These are phyloP conservation scores for Phanerochaete sordida DNA, from an alignment of 768 basidiomycete genomes.

Conservation along the genomic window DNA sequence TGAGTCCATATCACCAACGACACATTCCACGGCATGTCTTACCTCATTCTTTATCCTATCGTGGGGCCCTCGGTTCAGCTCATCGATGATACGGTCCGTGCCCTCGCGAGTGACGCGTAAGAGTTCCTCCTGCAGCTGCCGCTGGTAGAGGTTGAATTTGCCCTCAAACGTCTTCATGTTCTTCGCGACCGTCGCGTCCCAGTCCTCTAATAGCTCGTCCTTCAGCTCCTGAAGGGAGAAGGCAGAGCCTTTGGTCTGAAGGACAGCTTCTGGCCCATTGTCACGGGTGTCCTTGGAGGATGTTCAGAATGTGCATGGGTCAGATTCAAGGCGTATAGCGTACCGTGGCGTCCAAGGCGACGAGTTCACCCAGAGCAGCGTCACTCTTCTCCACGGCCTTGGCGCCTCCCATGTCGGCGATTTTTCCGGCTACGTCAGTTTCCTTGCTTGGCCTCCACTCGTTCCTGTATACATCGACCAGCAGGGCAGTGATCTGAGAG, in stretches of 20 bases:
- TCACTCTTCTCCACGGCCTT: slow-evolving; percentile 16
- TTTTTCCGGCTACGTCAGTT: neutral
- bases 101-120: slow-evolving; percentile 14
- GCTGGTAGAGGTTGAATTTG: slow-evolving; percentile 19
- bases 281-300: neutral
- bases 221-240: slow-evolving; percentile 22
- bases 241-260: slow-evolving; percentile 7
- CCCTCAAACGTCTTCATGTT: slow-evolving; percentile 17
- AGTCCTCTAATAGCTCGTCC: slow-evolving; percentile 21
- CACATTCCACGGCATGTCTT: neutral
- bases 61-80: slow-evolving; percentile 22
- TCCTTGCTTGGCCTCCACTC: slow-evolving; percentile 14
- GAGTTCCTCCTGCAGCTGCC: slow-evolving; percentile 16
- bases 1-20: neutral
- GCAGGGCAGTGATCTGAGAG: slow-evolving; percentile 5
- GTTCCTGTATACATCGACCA: slow-evolving; percentile 1
- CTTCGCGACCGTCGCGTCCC: slow-evolving; percentile 15
- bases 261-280: neutral
- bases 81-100: slow-evolving; percentile 18
- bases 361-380: slow-evolving; percentile 15
- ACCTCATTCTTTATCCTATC: slow-evolving; percentile 24
- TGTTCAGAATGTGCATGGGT: neutral
- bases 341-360: slow-evolving; percentile 6
- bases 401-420: slow-evolving; percentile 21
- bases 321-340: neutral